Conservation (phyloP, 495 filamentous ascomycete species). For the Penicillium antarcticum region DNA sequence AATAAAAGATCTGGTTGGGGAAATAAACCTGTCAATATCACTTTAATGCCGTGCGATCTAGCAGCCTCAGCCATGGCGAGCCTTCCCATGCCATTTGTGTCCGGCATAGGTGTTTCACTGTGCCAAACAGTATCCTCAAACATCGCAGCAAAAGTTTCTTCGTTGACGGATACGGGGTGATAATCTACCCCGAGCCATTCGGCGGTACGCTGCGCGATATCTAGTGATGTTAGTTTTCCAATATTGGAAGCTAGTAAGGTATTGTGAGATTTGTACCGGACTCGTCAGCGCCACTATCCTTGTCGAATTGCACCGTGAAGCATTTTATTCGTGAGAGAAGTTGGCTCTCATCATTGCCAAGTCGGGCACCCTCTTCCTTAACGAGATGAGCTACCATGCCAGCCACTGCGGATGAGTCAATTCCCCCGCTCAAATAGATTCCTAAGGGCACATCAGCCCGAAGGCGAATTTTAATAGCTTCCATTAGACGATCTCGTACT, state of each 20-base stretch:
- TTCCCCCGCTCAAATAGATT: constrained; percentile 50
- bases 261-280: constrained; percentile 26
- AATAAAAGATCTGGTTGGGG: too few species aligned
- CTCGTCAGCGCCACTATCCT: constrained; percentile 43
- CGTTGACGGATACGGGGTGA: constrained; percentile 40
- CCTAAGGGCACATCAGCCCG: constrained; percentile 53
- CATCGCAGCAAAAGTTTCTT: constrained; percentile 37
- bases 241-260: not conserved
- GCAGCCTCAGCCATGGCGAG: constrained; percentile 41
- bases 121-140: constrained; percentile 50
- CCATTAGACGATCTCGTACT: constrained; percentile 41
- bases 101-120: constrained; percentile 40
- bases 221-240: constrained; percentile 4
- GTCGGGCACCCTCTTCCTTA: constrained; percentile 27
- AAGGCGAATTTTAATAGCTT: constrained; percentile 45
- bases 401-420: constrained; percentile 50
- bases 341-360: constrained; percentile 5
- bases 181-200: constrained; percentile 47
- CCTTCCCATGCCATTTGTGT: constrained; percentile 49
- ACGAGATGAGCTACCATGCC: constrained; percentile 50
- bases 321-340: constrained; percentile 28
- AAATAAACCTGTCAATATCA: constrained; percentile 36
- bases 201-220: constrained; percentile 49
- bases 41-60: constrained; percentile 42
- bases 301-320: constrained; percentile 48